Evolutionary conservation across 768 basidiomycete species (phyloP).

Genomic region (Mycena vulgaris): DNA sequence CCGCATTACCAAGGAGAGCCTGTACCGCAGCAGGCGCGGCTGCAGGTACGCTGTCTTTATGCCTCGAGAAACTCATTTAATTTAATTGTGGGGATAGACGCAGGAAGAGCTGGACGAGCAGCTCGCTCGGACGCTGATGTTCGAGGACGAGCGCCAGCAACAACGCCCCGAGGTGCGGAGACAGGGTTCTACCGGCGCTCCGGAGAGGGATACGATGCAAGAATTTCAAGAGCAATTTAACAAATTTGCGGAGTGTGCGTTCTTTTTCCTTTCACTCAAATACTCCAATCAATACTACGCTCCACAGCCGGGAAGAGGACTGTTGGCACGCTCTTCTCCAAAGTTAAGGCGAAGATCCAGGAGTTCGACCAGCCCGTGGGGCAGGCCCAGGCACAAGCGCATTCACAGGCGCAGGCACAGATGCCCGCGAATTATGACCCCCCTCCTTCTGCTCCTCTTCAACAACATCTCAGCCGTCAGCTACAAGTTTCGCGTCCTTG

Average conservation of each 20-base stretch:
- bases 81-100: slow-evolving; percentile 52
- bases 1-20: slow-evolving; percentile 67
- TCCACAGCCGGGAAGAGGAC: slow-evolving; percentile 82
- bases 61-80: no score
- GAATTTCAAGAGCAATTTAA: slow-evolving; percentile 84
- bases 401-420: slow-evolving; percentile 38
- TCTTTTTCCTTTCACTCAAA: not conserved
- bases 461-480: no score
- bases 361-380: slow-evolving; percentile 74
- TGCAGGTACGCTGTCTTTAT: slow-evolving; percentile 45
- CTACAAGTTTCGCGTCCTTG: no score
- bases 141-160: slow-evolving; percentile 70
- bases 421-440: slow-evolving; percentile 55
- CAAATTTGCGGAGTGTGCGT: slow-evolving; percentile 81
- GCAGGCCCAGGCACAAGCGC: slow-evolving; percentile 13
- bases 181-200: slow-evolving; percentile 30
- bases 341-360: slow-evolving; percentile 88
- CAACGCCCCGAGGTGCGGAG: slow-evolving; percentile 32
- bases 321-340: slow-evolving; percentile 77
- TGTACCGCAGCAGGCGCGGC: slow-evolving; percentile 39
- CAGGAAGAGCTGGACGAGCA: slow-evolving; percentile 87
- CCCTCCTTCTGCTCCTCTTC: no score
- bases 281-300: not conserved
- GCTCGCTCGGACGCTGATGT: slow-evolving; percentile 78
- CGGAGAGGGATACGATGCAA: slow-evolving; percentile 67